These are phyloP conservation scores for Chaetomium sp. DNA, from an alignment of 2,329 filamentous ascomycete genomes.

Conservation along the genomic window DNA sequence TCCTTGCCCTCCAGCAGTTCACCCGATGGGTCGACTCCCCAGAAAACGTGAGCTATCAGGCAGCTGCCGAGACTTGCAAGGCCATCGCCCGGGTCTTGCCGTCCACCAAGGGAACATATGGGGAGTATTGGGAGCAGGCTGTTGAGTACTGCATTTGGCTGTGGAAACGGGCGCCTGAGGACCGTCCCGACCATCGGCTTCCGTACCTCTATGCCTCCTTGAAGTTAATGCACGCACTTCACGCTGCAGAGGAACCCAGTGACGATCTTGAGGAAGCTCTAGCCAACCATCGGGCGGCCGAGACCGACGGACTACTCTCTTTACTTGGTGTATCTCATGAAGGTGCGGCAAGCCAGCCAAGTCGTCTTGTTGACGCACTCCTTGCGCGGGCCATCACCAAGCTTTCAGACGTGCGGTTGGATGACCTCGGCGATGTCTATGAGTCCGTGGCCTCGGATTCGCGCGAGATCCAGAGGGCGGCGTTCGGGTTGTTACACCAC, in stretches of 20 bases:
- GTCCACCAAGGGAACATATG: conserved; percentile 74
- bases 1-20: conserved; percentile 78
- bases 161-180: conserved; percentile 45
- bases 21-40: conserved; percentile 60
- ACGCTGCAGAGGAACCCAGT: conserved; percentile 64
- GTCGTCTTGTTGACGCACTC: conserved; percentile 68
- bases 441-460: conserved; percentile 70
- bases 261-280: conserved; percentile 79
- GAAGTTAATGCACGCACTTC: conserved; percentile 59
- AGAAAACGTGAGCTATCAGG: conserved; percentile 36
- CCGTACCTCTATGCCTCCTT: conserved; percentile 66
- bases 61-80: conserved; percentile 49
- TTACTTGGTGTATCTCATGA: conserved; percentile 52
- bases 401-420: conserved; percentile 55
- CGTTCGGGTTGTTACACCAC: conserved; percentile 72
- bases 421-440: conserved; percentile 64
- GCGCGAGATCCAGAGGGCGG: conserved; percentile 67
- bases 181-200: conserved; percentile 42
- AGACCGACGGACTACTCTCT: conserved; percentile 53
- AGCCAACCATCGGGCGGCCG: conserved; percentile 48
- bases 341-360: conserved; percentile 49
- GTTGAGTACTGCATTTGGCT: conserved; percentile 52
- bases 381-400: conserved; percentile 63
- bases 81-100: conserved; percentile 59
- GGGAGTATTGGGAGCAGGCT: conserved; percentile 72